Conservation (phyloP, 2,329 filamentous ascomycete species). For the Byssothecium circinans region DNA sequence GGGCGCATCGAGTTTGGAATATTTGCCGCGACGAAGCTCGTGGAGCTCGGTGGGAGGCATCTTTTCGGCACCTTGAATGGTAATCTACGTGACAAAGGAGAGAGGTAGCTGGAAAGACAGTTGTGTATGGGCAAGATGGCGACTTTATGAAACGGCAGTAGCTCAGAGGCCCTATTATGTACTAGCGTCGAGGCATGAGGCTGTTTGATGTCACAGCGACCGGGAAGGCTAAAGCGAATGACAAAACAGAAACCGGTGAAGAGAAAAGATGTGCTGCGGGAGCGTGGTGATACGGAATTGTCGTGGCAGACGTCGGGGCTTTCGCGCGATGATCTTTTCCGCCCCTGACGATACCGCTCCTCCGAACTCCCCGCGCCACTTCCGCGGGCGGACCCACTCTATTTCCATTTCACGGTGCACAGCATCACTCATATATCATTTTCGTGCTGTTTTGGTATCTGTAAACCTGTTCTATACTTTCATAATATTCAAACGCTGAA, state of each 20-base stretch:
- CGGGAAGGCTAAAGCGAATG: not conserved
- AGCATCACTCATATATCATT: no score
- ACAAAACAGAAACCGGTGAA: not conserved
- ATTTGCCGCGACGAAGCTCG: constrained; percentile 43
- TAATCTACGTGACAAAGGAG: not conserved
- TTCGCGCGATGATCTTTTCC: not conserved
- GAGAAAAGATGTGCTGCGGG: not conserved
- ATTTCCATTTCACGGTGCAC: no score
- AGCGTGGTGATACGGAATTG: constrained; percentile 3
- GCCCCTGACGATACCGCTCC: constrained; percentile 6
- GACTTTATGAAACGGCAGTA: constrained; percentile 13
- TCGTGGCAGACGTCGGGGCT: constrained; percentile 1
- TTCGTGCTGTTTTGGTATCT: no score
- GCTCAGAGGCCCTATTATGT: constrained; percentile 12
- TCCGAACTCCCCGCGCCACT: constrained; percentile 4
- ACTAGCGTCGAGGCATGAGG: constrained; percentile 12
- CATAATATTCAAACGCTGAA: constrained; percentile 12
- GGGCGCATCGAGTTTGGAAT: constrained; percentile 40
- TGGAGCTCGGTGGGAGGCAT: constrained; percentile 36
- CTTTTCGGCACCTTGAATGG: not conserved
- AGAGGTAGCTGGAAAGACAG: not conserved
- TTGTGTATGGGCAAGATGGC: constrained; percentile 1
- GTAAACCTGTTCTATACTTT: not conserved
- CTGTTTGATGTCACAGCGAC: constrained; percentile 5
- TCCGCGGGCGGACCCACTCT: not conserved